Evolutionary conservation across 495 filamentous ascomycete species (phyloP), one percentile per base, ranked within the genome.

Genomic region (Pyrenula massariospora): DNA sequence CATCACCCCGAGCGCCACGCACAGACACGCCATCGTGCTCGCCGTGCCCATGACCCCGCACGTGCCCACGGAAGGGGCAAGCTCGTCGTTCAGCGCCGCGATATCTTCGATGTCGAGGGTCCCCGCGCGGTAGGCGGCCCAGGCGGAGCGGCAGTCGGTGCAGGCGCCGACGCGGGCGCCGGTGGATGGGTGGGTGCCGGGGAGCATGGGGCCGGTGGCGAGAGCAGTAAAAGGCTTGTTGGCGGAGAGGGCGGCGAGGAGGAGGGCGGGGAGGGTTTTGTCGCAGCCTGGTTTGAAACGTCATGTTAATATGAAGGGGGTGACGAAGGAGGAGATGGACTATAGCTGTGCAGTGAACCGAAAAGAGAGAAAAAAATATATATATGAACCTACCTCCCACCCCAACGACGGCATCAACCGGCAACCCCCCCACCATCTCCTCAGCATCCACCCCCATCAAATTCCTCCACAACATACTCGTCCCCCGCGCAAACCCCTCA

Each of bases 391-490:
- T 55, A 83, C 82, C 84, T 42, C 84, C 84, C 57, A 87, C 79
- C 63, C 85, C 71, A 23, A 87, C 74, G 49, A 79, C 80, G 0
- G 78, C 79, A 65, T 86, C 83, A 10, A 84, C 69, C 0, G 84
- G 83, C 64, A 86, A 82, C 12, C 83, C 82, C 23, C 65, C 61
- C 21, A 87, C 78, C 84, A 87, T 85, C 67, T 86, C 84, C 63
- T 87, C 84, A 0, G 84, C 86, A 62, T 87, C 83, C 81, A 87
- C 84, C 59, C 80, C 82, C 83, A 87, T 86, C 49, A 86, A 54
- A 62, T 86, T 87, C 49, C 84, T 63, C 55, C 85, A 58, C 55
- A 79, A 85, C 83, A 87, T 87, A 66, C 84, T 87, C 10, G 83
- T 84, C 2, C 83, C 83, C 49, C 75, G 65, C 0, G 82, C 76